Percentiles rank a stretch among this genome's conserved stretches.
phyloP scores from a whole-genome alignment of 768 basidiomycete genomes.

The Mycena olivaceomarginata region DNA sequence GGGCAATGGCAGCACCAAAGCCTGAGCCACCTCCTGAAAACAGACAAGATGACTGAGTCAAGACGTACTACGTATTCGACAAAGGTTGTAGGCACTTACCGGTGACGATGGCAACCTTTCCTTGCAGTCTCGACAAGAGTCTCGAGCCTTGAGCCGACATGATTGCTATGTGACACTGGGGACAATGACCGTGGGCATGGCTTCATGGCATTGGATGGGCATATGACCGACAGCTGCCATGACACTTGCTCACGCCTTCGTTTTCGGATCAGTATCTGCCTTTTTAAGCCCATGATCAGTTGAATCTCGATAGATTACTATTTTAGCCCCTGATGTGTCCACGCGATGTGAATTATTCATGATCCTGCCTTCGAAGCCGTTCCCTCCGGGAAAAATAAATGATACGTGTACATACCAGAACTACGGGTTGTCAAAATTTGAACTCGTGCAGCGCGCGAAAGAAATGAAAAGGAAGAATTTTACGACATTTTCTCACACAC shows the following conservation, averaged over 20 bases:
- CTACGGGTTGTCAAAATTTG: no score
- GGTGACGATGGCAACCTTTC: conserved; percentile 34
- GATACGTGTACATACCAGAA: no score
- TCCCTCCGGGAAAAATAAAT: no score
- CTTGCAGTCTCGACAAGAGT: conserved; percentile 35
- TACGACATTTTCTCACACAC: no score
- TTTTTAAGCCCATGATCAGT: conserved; percentile 24
- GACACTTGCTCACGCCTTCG: conserved; percentile 13
- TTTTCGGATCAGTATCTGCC: conserved; percentile 27
- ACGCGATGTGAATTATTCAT: no score
- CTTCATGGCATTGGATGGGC: conserved; percentile 28
- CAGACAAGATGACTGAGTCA: conserved; percentile 27
- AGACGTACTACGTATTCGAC: conserved; percentile 21
- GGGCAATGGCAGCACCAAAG: conserved; percentile 33
- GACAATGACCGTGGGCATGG: conserved; percentile 22
- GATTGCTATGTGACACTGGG: conserved; percentile 15
- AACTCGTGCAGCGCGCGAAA: no score
- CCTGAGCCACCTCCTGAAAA: conserved; percentile 34
- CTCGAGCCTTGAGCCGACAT: conserved; percentile 35
- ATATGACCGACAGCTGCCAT: conserved; percentile 12
- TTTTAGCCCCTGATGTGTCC: no score
- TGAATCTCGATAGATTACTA: neutral
- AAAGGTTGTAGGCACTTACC: conserved; percentile 30
- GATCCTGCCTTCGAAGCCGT: no score
- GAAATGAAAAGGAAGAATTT: no score